Base-by-base conservation (phyloP, 768 basidiomycete species). In the Russula sp. region DNA sequence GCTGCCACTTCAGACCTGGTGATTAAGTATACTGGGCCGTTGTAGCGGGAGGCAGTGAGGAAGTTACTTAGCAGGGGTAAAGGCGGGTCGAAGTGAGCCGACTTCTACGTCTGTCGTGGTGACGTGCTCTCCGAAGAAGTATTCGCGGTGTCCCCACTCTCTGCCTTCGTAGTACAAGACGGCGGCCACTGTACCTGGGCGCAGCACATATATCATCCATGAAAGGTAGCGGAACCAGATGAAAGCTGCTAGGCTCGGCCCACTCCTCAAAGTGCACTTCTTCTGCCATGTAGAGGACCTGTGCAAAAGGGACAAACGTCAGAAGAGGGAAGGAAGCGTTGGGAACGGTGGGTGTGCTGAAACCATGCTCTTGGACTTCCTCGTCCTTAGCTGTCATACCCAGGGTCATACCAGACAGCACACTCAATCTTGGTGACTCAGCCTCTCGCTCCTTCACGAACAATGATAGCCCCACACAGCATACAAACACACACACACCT, bases 191-290 rank as follows among this genome's bases (percentile, higher is more conserved):
- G n/a, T n/a, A n/a, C n/a, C n/a, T n/a, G 2, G 88, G 86, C 7
- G 89, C 88, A 20, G 79, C 78, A 51, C 97, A 84, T 52, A 98
- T 88, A 68, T 99, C 97, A 70, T 99, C 97, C 5, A 90, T 88
- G 71, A 90, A 99, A 0, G 96, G 95, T n/a, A 98, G 72, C 16
- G 88, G 88, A 60, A 98, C 87, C 55, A 98, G 77, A 72, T 98
- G 94, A 69, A 98, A 89, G 6, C 97, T 97, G 1, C 90, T 84
- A 38, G 97, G 92, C 45, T 89, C 86, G 56, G 82, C 84, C 78
- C 84, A 88, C 7, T 90, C 91, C 10, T 79, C 81, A 14, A 87
- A 81, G 38, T 80, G 82, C 64, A 93, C 78, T 68, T 96, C 90
- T 20, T 92, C 90, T n/a, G 83, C 78, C 0, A 85, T 90, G 70